Base-by-base conservation (phyloP, 208 protist species). In the Leptomonas seymouri region DNA sequence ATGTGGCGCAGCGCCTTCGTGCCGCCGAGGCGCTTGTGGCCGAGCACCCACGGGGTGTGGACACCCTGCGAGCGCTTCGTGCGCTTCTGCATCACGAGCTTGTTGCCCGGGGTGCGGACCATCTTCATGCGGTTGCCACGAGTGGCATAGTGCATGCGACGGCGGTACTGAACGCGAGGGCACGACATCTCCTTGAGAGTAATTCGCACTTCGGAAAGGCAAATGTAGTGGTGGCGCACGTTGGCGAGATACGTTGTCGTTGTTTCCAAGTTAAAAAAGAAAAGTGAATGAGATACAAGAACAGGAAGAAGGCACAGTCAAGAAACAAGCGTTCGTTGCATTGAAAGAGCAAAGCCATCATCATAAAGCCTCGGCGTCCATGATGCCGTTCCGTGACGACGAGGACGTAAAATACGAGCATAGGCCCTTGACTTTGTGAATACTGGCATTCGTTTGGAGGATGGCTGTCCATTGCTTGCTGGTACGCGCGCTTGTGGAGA, bases 21-120 rank as follows among this genome's bases (percentile, higher is more conserved):
- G 71, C 87, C 93, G 73, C 85, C 95, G 48, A 99, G 80, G 63
- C 85, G 90, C 73, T 93, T 97, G 84, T 91, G 79, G 69, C 94
- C 93, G 68, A 98, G 96, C 77, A 98, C 86, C 84, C 87, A 93
- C 59, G 92, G 94, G 66, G 87, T 96, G 77, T 96, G 93, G 76
- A 97, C 91, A 51, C 86, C 92, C 73, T 95, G 90, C 60, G 83
- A 97, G 66, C 84, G 84, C 93, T 99, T 99, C 62, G 78, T 87
- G 42, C 88, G 78, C 87, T 99, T 98, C 81, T 99, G 97, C 84
- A 97, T 88, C 28, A 90, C 81, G 45, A 99, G 90, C 56, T 84
- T 86, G 70, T 97, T 97, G 81, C 98, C 98, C 51, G 90, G 90
- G 45, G 90, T 95, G 74, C 90, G 86, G 49, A 87, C 81, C 57